These are phyloP conservation scores for Amauroascus verrucosus DNA, from an alignment of 2,329 filamentous ascomycete species.

Conservation along the genomic window DNA sequence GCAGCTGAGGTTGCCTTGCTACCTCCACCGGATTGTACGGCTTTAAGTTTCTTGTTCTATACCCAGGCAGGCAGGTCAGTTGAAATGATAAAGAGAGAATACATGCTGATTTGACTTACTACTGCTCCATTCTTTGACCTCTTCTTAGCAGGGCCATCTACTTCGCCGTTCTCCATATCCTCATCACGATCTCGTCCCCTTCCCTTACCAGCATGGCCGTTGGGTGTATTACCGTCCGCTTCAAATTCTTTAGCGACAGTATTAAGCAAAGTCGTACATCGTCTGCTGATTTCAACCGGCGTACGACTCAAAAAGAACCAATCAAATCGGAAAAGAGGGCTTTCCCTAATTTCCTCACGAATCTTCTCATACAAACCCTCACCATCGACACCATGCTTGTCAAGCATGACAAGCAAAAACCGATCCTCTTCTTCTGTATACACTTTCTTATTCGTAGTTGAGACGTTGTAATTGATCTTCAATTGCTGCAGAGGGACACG, in stretches of 20 bases:
- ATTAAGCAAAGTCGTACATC: conserved; percentile 87
- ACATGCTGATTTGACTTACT: conserved; percentile 43
- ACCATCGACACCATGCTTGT: conserved; percentile 83
- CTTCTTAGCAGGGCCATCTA: conserved; percentile 82
- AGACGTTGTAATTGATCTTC: conserved; percentile 97
- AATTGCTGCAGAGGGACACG: conserved; percentile 95
- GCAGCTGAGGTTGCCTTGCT: conserved; percentile 66
- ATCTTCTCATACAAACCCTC: conserved; percentile 87
- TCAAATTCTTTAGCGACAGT: conserved; percentile 95
- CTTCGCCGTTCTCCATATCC: conserved; percentile 71
- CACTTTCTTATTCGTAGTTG: conserved; percentile 98
- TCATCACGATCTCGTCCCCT: conserved; percentile 50
- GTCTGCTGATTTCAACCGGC: conserved; percentile 78
- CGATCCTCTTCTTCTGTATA: conserved; percentile 98
- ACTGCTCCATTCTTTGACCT: conserved; percentile 83
- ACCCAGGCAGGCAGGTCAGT: conserved; percentile 17
- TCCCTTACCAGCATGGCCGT: conserved; percentile 59
- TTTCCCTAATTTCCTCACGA: conserved; percentile 92
- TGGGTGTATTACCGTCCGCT: conserved; percentile 40
- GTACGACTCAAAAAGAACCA: conserved; percentile 98
- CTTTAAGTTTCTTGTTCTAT: conserved; percentile 88
- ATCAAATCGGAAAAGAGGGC: conserved; percentile 90
- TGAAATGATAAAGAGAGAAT: conserved; percentile 8
- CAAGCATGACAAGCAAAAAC: conserved; percentile 85
- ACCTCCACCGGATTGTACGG: conserved; percentile 60